Evolutionary conservation across 2,329 filamentous ascomycete genomes (phyloP).

Genomic region (Penicillium sp.): DNA sequence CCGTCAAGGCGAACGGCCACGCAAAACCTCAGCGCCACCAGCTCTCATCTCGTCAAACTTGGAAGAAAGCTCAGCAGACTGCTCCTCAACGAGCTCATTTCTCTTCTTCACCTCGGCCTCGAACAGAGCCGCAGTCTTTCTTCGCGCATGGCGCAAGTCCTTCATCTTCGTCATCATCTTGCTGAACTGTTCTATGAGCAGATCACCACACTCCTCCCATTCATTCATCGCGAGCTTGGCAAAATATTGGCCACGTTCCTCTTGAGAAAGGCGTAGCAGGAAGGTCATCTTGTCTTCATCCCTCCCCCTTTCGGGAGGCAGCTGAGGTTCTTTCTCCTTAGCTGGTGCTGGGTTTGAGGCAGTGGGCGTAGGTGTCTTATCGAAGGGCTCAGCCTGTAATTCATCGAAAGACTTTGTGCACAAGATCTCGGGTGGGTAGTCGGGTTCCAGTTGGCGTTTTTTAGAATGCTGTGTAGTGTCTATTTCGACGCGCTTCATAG

Average conservation of each 20-base stretch:
- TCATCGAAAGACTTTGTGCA: constrained; percentile 53
- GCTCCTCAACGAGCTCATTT: constrained; percentile 56
- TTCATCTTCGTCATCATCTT: constrained; percentile 58
- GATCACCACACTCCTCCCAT: constrained; percentile 67
- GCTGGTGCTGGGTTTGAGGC: constrained; percentile 26
- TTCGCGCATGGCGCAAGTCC: constrained; percentile 57
- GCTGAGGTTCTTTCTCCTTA: constrained; percentile 22
- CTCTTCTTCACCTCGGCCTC: constrained; percentile 61
- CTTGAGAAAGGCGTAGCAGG: constrained; percentile 40
- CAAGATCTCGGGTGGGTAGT: constrained; percentile 54
- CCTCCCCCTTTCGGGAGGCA: constrained; percentile 27
- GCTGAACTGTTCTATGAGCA: constrained; percentile 62
- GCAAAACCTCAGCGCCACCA: constrained; percentile 59
- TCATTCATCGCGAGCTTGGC: constrained; percentile 56
- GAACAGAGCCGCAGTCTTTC: constrained; percentile 57
- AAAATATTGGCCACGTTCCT: constrained; percentile 57
- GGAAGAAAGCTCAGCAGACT: constrained; percentile 54
- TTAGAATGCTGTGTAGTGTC: constrained; percentile 31
- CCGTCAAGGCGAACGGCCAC: constrained; percentile 39
- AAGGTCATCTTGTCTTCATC: constrained; percentile 41
- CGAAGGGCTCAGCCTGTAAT: constrained; percentile 57
- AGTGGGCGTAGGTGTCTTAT: constrained; percentile 43
- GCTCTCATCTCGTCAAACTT: constrained; percentile 60
- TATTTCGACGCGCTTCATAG: constrained; percentile 32
- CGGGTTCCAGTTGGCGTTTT: constrained; percentile 45